Percentiles rank a stretch among this genome's conserved stretches.
Evolutionary conservation across 208 protist species (phyloP).

Genomic region (Lotmaria passim): DNA sequence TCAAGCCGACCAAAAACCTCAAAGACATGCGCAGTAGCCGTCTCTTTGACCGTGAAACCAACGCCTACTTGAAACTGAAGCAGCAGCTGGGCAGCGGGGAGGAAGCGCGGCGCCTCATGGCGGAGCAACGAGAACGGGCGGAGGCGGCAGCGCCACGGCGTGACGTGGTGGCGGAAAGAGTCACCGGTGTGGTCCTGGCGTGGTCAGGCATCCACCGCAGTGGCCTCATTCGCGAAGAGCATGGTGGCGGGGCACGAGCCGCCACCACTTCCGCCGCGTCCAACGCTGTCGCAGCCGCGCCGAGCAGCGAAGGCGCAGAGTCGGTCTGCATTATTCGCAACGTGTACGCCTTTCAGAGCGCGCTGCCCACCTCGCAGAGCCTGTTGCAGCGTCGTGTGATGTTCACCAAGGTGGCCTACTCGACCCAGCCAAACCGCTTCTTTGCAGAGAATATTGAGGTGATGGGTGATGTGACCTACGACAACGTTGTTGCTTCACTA

Average conservation of each 20-base stretch:
- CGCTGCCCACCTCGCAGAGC: slow-evolving; percentile 72
- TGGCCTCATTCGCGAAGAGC: slow-evolving; percentile 63
- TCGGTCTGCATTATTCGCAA: slow-evolving; percentile 74
- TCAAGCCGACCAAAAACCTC: slow-evolving; percentile 62
- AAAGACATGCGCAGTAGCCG: slow-evolving; percentile 84
- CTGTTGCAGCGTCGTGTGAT: slow-evolving; percentile 66
- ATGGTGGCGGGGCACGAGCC: not conserved
- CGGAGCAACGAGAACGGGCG: slow-evolving; percentile 35
- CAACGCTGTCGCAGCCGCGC: not conserved
- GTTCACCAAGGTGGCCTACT: slow-evolving; percentile 78
- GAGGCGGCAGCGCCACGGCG: slow-evolving; percentile 23
- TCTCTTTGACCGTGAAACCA: slow-evolving; percentile 67
- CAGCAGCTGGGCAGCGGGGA: slow-evolving; percentile 50
- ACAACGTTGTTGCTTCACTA: slow-evolving; percentile 42
- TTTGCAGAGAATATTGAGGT: slow-evolving; percentile 84
- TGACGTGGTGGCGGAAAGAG: slow-evolving; percentile 44
- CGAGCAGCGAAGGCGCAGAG: slow-evolving; percentile 10
- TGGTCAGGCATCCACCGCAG: slow-evolving; percentile 84
- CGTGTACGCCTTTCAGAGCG: slow-evolving; percentile 79
- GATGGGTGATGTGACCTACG: slow-evolving; percentile 50
- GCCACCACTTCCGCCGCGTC: not conserved
- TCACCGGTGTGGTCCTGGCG: slow-evolving; percentile 57
- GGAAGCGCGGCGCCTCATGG: slow-evolving; percentile 53
- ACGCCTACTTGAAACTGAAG: slow-evolving; percentile 62
- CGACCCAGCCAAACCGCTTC: slow-evolving; percentile 45